Percentiles rank a stretch among this genome's conserved stretches.
Conservation (phyloP, 129 eudicot species). For the Flaveria ramosissima region DNA sequence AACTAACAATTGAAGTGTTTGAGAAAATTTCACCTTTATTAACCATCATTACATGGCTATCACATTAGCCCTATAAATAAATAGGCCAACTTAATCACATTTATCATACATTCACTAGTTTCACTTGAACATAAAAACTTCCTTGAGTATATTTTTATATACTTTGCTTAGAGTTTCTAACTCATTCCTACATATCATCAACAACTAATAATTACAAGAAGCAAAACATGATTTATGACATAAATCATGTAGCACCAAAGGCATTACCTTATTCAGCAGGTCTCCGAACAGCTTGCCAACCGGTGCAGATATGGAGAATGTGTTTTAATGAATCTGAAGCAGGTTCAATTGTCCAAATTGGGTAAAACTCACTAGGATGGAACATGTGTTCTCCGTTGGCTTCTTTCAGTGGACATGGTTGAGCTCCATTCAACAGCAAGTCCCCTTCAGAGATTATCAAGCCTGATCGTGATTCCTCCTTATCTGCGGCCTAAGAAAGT, state of each 20-base stretch:
- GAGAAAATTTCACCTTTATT: background rate
- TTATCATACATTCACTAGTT: conserved; percentile 5
- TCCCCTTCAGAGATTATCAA: conserved; percentile 80
- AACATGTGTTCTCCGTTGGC: conserved; percentile 48
- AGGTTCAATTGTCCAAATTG: conserved; percentile 71
- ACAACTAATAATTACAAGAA: conserved; percentile 3
- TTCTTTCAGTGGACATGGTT: conserved; percentile 41
- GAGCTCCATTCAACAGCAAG: conserved; percentile 66
- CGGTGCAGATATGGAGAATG: conserved; percentile 58
- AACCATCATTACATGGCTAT: background rate
- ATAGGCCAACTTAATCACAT: background rate
- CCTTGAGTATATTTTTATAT: background rate
- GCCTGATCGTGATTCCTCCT: conserved; percentile 60
- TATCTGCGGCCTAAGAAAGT: conserved; percentile 71
- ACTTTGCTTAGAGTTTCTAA: background rate
- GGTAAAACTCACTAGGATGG: conserved; percentile 75
- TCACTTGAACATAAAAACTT: background rate
- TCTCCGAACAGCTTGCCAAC: conserved; percentile 74
- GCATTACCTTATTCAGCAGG: conserved; percentile 44
- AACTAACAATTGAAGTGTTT: too few relatives aligned
- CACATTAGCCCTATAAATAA: background rate
- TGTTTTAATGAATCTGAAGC: conserved; percentile 74
- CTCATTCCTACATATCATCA: background rate
- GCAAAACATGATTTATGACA: background rate
- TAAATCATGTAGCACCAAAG: background rate